Evolutionary conservation across 148 eudicot genomes (phyloP).

Genomic region (Fagopyrum tataricum): DNA sequence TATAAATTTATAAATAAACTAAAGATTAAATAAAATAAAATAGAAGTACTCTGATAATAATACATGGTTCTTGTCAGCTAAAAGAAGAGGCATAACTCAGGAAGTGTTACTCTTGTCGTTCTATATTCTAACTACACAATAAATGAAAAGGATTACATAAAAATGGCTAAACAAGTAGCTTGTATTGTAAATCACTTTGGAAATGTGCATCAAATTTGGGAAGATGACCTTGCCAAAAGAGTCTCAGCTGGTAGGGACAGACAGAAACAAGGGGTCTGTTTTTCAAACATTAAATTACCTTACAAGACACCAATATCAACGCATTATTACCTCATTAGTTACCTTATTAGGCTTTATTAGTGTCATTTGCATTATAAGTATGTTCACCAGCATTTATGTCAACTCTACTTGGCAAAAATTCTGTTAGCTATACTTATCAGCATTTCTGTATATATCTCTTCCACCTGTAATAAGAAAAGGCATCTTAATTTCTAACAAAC

Average conservation of each 20-base stretch:
- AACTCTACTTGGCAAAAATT: too few relatives aligned
- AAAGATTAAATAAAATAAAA: not conserved
- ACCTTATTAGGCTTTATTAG: too few relatives aligned
- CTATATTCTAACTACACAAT: not conserved
- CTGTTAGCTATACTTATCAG: not conserved
- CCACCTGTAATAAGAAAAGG: not conserved
- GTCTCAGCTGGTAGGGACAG: not conserved
- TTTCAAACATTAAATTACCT: too few relatives aligned
- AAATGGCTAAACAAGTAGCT: not conserved
- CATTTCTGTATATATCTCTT: not conserved
- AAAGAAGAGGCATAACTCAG: not conserved
- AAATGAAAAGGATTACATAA: not conserved
- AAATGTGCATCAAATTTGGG: too few relatives aligned
- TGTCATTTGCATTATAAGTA: too few relatives aligned
- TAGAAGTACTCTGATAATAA: not conserved
- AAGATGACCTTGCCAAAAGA: too few relatives aligned
- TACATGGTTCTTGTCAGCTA: not conserved
- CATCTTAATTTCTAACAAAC: not conserved
- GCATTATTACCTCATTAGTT: too few relatives aligned
- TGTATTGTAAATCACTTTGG: too few relatives aligned
- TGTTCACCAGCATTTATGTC: too few relatives aligned
- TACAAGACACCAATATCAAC: too few relatives aligned
- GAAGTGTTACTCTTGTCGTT: constrained; percentile 1
- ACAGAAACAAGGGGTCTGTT: too few relatives aligned
- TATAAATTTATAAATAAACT: not conserved